phyloP scores from a whole-genome alignment of 768 basidiomycete species.

The Cubamyces lactineus region DNA sequence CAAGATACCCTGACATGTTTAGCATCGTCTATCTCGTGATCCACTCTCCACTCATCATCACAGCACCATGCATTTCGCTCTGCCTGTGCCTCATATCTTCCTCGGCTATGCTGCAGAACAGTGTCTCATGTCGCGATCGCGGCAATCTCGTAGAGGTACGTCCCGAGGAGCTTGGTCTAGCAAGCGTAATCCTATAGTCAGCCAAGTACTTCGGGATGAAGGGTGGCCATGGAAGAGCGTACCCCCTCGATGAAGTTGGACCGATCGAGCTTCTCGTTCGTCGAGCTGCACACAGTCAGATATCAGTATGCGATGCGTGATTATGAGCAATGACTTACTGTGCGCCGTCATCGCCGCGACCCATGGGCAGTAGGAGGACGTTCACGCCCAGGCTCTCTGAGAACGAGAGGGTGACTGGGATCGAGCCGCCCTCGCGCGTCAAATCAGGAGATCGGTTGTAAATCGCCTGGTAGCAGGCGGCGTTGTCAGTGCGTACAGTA shows the following conservation, averaged over 20 bases:
- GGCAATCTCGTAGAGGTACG: conserved; percentile 77
- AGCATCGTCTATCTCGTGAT: no score
- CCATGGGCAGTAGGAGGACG: conserved; percentile 90
- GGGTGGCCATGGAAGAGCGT: conserved; percentile 31
- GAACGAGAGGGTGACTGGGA: conserved; percentile 93
- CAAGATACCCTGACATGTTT: no score
- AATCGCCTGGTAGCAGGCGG: conserved; percentile 40
- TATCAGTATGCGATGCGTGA: not conserved
- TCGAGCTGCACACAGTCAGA: conserved; percentile 55
- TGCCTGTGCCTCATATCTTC: no score
- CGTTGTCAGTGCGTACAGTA: not conserved
- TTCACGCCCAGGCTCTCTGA: conserved; percentile 87
- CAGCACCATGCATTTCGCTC: no score
- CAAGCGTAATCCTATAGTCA: not conserved
- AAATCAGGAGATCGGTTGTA: conserved; percentile 80
- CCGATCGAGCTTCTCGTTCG: conserved; percentile 92
- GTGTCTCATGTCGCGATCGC: not conserved
- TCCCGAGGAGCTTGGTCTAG: conserved; percentile 75
- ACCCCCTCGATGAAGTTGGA: conserved; percentile 90
- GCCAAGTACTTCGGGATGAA: not conserved
- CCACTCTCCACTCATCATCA: no score
- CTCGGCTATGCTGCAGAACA: no score
- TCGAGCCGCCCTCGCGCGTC: conserved; percentile 92
- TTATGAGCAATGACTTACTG: conserved; percentile 56
- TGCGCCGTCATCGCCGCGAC: conserved; percentile 92